These are phyloP conservation scores for Sporisorium exsertum DNA, from an alignment of 1,284 basidiomycete genomes.

Conservation along the genomic window DNA sequence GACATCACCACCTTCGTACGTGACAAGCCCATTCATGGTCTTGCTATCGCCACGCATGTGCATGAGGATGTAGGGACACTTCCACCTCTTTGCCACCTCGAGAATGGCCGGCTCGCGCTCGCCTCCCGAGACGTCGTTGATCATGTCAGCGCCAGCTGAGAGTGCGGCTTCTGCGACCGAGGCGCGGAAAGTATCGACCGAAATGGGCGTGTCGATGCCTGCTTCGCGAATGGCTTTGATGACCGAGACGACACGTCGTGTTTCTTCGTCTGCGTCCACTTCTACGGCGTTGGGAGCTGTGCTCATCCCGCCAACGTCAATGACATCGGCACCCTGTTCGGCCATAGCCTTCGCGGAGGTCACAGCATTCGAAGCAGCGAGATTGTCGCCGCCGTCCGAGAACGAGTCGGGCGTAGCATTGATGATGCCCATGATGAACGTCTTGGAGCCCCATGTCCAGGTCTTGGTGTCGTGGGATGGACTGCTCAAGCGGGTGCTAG, in stretches of 20 bases:
- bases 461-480: slow-evolving; percentile 18
- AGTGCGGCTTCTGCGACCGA: slow-evolving; percentile 83
- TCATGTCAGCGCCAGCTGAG: slow-evolving; percentile 86
- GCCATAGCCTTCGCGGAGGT: slow-evolving; percentile 53
- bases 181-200: slow-evolving; percentile 91
- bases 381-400: slow-evolving; percentile 83
- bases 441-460: slow-evolving; percentile 70
- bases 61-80: slow-evolving; percentile 83
- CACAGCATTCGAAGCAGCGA: slow-evolving; percentile 55
- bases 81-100: slow-evolving; percentile 73
- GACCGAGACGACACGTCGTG: slow-evolving; percentile 75
- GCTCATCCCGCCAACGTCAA: slow-evolving; percentile 95
- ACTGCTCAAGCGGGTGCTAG: slow-evolving; percentile 16
- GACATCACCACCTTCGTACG: slow-evolving; percentile 78
- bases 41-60: slow-evolving; percentile 84
- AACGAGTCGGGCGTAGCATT: slow-evolving; percentile 98
- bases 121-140: slow-evolving; percentile 93
- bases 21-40: slow-evolving; percentile 72
- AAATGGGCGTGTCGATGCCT: slow-evolving; percentile 75
- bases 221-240: slow-evolving; percentile 68
- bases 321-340: slow-evolving; percentile 75
- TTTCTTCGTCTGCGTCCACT: slow-evolving; percentile 76
- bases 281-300: slow-evolving; percentile 63
- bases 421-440: slow-evolving; percentile 90
- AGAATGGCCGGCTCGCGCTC: slow-evolving; percentile 76